Evolutionary conservation across 2,329 filamentous ascomycete genomes (phyloP), one percentile per base, ranked within the genome.

Genomic region (Penicillium polonicum): DNA sequence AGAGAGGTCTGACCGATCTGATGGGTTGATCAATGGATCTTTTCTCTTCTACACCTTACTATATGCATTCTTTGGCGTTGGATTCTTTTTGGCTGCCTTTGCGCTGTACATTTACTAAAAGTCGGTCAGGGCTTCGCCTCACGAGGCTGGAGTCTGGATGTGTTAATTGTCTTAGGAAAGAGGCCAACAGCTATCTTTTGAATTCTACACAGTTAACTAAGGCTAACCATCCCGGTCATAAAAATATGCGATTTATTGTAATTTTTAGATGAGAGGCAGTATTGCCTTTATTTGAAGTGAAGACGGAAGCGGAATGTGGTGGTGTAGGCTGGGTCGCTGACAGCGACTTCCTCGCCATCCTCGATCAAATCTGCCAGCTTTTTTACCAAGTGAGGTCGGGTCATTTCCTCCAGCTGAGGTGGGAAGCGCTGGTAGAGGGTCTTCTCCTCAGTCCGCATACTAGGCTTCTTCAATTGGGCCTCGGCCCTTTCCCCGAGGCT

Each of bases 391-490:
- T 99, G 97, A 1, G 86, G 85, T 54, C 91, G 82, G 1, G 93
- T 97, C 77, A 91, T 85, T 76, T 91, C 86, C 71, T 96, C 91
- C 54, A 99, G 78, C 61, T 89, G 85, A 6, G 88, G 86, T 1
- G 94, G 92, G 29, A 84, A 87, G 65, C 92, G 91, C 82, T 96
- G 94, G 74, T 97, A 99, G 43, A 99, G 81, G 4, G 91, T 94
- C 79, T 89, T 94, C 53, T 85, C 85, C 66, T 93, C 88, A 0
- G 85, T 85, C 48, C 92, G 84, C 65, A 99, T 84, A 7, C 91
- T 95, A 0, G 94, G 93, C 72, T 92, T 92, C 82, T 97, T 97
- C 54, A 99, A 82, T 76, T 97, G 94, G 57, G 92, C 87, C 74
- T 96, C 93, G 2, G 94, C 90, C 64, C 89, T 85, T 67, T 89